Base-by-base conservation (phyloP, 495 filamentous ascomycete species). In the Hyaloscypha variabilis region DNA sequence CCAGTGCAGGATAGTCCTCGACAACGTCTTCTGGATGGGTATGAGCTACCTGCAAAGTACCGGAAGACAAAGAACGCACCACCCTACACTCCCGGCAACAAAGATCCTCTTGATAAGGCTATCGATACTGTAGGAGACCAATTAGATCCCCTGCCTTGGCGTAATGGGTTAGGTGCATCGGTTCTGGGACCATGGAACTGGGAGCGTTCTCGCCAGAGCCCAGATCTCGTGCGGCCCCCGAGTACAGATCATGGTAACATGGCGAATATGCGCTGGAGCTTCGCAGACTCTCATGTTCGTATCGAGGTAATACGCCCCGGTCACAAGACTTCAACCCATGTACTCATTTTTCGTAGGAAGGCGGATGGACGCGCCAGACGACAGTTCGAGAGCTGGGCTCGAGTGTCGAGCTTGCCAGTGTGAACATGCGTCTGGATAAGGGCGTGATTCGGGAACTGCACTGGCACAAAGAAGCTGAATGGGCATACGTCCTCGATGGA, bases 381-480 rank as follows among this genome's bases (percentile, higher is more conserved):
- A 89, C 87, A 14, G 78, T 87, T 57, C 80, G 83, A 21, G 88
- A 89, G 70, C 73, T 89, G 1, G 78, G 79, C 6, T 78, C 82
- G 17, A 88, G 86, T 67, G 77, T 80, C 13, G 84, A 89, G 61
- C 77, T 90, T 29, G 87, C 87, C 8, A 83, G 83, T 54, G 87
- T 89, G 59, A 88, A 90, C 69, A 89, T 89, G 87, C 84, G 88
- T 19, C 82, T 90, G 0, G 87, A 86, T 46, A 69, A 81, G 57
- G 87, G 86, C 39, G 88, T 85, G n/a, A 90, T 89, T 69, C 87
- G 88, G 8, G 88, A 91, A 69, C 74, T 91, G 19, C 88, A 91
- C 69, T 91, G 88, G 88, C 88, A 91, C 75, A 87, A 85, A 52
- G 85, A 89, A 69, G 88, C 87, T 31, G 88, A 91, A 67, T 90